These are phyloP conservation scores for Furcasterigmium furcatum DNA, from an alignment of 2,329 filamentous ascomycete genomes.

Conservation along the genomic window DNA sequence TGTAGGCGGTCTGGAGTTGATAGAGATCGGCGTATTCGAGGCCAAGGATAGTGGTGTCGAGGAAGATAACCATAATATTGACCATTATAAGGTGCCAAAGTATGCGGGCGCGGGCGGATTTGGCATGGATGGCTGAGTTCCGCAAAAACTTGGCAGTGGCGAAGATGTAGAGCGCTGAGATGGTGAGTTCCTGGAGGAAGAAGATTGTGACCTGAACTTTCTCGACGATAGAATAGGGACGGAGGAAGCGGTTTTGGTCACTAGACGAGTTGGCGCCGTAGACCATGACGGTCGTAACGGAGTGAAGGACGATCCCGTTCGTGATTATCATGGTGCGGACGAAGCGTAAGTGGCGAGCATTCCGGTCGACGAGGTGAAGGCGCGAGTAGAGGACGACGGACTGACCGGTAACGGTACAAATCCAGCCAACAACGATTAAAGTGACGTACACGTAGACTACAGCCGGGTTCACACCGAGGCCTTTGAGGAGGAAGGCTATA, in stretches of 20 bases:
- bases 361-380: conserved; percentile 55
- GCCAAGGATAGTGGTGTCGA: conserved; percentile 23
- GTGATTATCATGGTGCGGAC: conserved; percentile 56
- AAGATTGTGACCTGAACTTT: conserved; percentile 55
- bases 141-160: conserved; percentile 42
- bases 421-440: conserved; percentile 38
- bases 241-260: conserved; percentile 26
- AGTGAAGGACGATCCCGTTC: conserved; percentile 50
- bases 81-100: conserved; percentile 32
- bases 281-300: conserved; percentile 50
- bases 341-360: conserved; percentile 40
- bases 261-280: conserved; percentile 46
- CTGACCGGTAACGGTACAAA: conserved; percentile 57
- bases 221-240: conserved; percentile 43
- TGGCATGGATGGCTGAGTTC: conserved; percentile 4
- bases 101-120: conserved; percentile 13
- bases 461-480: background rate
- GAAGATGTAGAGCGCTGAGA: conserved; percentile 50
- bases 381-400: conserved; percentile 60
- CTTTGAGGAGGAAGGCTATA: conserved; percentile 37
- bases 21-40: conserved; percentile 15
- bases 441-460: conserved; percentile 17
- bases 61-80: conserved; percentile 29
- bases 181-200: conserved; percentile 51
- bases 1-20: conserved; percentile 15